A percentile compares a stretch with the other conserved stretches of the same genome.
These are phyloP conservation scores for Mastigamoeba balamuthi DNA, from an alignment of 78 protist species.

Conservation along the genomic window DNA sequence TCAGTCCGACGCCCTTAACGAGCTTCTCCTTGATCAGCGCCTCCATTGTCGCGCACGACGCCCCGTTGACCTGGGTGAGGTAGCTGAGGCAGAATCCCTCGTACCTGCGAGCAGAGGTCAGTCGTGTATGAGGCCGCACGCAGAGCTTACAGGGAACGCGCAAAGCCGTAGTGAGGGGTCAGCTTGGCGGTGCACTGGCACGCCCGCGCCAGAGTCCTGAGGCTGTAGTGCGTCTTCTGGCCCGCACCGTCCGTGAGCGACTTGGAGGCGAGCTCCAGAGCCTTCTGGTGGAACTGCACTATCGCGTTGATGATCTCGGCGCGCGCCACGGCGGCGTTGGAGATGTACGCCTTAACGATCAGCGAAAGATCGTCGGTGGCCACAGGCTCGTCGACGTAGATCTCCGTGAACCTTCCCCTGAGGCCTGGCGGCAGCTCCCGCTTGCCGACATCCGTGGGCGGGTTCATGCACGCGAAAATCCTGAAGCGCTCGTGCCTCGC, in stretches of 20 bases:
- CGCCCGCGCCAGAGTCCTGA: slow-evolving; percentile 91
- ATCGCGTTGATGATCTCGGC: slow-evolving; percentile 11
- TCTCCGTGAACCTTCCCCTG: slow-evolving; percentile 82
- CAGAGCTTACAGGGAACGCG: slow-evolving; percentile 62
- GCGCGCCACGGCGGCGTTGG: neutral
- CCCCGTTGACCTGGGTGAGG: slow-evolving; percentile 56
- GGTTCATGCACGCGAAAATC: slow-evolving; percentile 98
- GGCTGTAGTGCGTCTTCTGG: slow-evolving; percentile 79
- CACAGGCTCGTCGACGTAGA: slow-evolving; percentile 81
- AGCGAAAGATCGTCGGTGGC: slow-evolving; percentile 60
- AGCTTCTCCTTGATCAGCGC: neutral
- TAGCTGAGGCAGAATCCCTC: slow-evolving; percentile 75
- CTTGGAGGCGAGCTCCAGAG: slow-evolving; percentile 25
- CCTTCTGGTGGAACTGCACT: slow-evolving; percentile 56
- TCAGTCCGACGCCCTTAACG: slow-evolving; percentile 39
- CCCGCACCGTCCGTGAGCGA: slow-evolving; percentile 65
- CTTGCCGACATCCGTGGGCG: slow-evolving; percentile 98
- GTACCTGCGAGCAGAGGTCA: neutral
- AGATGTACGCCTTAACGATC: slow-evolving; percentile 52
- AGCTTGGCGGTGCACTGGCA: slow-evolving; percentile 25
- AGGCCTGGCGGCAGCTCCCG: slow-evolving; percentile 81
- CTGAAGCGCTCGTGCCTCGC: slow-evolving; percentile 88
- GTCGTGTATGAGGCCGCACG: neutral
- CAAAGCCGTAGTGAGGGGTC: slow-evolving; percentile 56
- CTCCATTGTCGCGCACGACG: neutral